Conservation (phyloP, 179 eudicot species). For the Heliamphora pulchella region DNA sequence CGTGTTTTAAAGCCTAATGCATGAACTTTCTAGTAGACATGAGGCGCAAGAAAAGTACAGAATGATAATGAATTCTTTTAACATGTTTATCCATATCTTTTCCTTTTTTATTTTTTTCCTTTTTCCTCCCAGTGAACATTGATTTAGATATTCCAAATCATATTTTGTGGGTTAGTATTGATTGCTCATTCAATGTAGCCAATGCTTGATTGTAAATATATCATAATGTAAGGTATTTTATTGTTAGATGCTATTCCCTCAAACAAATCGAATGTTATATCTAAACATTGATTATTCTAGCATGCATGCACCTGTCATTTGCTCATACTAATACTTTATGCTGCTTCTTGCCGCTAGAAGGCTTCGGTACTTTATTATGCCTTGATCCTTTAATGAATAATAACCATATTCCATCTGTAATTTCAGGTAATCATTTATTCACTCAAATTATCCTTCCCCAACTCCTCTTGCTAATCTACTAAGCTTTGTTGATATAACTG, state of each 20-base stretch:
- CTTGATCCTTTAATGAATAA: constrained; percentile 8
- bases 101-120: not conserved
- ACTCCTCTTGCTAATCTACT: constrained; percentile 1
- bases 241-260: not conserved
- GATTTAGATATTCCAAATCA: not conserved
- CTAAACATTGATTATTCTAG: not conserved
- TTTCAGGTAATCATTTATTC: not conserved
- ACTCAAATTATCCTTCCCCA: constrained; percentile 5
- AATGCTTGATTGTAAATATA: not conserved
- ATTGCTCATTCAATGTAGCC: not conserved
- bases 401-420: not conserved
- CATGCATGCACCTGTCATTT: not conserved
- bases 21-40: no score
- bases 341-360: not conserved
- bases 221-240: not conserved
- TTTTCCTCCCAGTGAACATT: not conserved
- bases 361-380: not conserved
- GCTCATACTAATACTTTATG: not conserved
- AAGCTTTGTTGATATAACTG: not conserved
- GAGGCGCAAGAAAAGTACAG: not conserved
- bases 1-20: no score
- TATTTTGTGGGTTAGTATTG: not conserved
- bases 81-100: not conserved
- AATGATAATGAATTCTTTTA: not conserved
- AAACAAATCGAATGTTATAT: not conserved